Conservation (phyloP, 164 flowering plant species). For the Brasenia schreberi region DNA sequence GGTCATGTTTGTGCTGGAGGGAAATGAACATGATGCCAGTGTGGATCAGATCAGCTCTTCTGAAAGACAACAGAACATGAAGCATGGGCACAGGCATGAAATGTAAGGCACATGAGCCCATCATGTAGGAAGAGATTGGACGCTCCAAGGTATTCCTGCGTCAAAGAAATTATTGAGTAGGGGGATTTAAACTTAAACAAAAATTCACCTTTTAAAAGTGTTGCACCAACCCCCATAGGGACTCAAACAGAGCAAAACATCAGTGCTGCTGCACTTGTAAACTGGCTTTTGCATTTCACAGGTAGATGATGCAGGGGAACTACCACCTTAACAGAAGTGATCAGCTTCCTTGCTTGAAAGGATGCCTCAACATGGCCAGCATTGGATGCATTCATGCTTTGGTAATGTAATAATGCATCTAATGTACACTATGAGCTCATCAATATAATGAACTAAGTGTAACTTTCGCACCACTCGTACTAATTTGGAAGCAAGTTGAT, state of each 20-base stretch:
- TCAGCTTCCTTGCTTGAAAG: neutral
- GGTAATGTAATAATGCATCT: no score
- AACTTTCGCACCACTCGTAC: no score
- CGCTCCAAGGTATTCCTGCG: conserved; percentile 60
- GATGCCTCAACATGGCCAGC: neutral
- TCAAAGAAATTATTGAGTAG: conserved; percentile 80
- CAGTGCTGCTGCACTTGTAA: neutral
- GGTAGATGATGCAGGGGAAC: neutral
- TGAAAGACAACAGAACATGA: neutral
- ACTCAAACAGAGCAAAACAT: conserved; percentile 10
- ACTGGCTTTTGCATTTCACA: no score
- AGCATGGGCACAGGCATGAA: conserved; percentile 1
- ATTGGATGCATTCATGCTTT: no score
- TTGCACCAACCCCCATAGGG: conserved; percentile 11
- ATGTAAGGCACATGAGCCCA: conserved; percentile 3
- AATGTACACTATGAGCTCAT: no score
- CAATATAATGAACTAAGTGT: no score
- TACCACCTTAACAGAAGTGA: conserved; percentile 9
- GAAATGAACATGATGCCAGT: conserved; percentile 1
- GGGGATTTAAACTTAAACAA: conserved; percentile 43
- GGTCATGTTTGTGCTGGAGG: conserved; percentile 7
- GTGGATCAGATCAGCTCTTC: conserved; percentile 3
- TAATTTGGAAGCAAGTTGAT: no score
- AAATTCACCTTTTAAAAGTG: conserved; percentile 17
- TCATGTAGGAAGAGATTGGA: conserved; percentile 2